phyloP scores from a whole-genome alignment of 2,329 filamentous ascomycete species.

The Cordyceps cicadae region DNA sequence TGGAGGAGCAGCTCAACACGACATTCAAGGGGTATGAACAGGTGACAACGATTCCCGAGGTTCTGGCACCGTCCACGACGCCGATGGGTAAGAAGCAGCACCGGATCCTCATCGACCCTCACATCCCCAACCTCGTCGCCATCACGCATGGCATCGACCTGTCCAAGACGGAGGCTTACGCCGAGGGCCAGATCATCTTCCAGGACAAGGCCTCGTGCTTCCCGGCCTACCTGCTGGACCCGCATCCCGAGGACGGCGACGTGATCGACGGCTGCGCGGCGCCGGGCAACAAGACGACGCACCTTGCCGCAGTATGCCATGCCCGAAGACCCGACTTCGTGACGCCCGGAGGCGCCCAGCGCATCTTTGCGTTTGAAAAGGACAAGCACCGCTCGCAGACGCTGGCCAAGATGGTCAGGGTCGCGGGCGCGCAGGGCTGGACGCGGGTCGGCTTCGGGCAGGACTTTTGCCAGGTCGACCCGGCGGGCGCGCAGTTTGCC shows the following conservation, averaged over 20 bases:
- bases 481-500: slow-evolving; percentile 49
- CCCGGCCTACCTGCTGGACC: slow-evolving; percentile 78
- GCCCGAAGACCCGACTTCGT: slow-evolving; percentile 31
- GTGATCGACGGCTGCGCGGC: slow-evolving; percentile 91
- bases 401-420: slow-evolving; percentile 73
- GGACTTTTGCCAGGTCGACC: slow-evolving; percentile 75
- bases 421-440: slow-evolving; percentile 60
- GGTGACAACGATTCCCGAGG: slow-evolving; percentile 47
- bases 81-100: slow-evolving; percentile 29
- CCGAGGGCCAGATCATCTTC: slow-evolving; percentile 69
- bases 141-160: slow-evolving; percentile 65
- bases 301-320: slow-evolving; percentile 68
- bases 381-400: slow-evolving; percentile 63
- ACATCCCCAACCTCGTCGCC: slow-evolving; percentile 78
- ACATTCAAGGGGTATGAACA: slow-evolving; percentile 61
- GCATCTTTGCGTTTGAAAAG: slow-evolving; percentile 73
- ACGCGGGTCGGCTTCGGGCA: slow-evolving; percentile 64
- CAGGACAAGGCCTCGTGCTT: slow-evolving; percentile 98
- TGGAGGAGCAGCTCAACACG: slow-evolving; percentile 63
- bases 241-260: slow-evolving; percentile 58
- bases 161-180: slow-evolving; percentile 65
- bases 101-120: slow-evolving; percentile 62
- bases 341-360: slow-evolving; percentile 19
- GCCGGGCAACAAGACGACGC: slow-evolving; percentile 95
- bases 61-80: slow-evolving; percentile 30